Evolutionary conservation across 2,329 filamentous ascomycete genomes (phyloP).

Genomic region (Incumbomyces delicatus): DNA sequence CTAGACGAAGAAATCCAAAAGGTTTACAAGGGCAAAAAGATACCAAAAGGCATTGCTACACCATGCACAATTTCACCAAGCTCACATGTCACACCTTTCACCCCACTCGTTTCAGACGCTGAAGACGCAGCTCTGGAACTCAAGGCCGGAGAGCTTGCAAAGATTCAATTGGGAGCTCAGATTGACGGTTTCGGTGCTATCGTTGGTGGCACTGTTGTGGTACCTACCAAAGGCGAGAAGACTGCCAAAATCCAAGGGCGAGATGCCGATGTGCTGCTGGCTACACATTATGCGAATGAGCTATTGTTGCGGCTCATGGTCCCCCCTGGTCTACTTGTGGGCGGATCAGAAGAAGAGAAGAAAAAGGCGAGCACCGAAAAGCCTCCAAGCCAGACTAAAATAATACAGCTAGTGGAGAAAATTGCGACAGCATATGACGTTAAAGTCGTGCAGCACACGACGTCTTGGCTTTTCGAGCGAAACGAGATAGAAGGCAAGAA

Average conservation of each 20-base stretch:
- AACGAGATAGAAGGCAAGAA: slow-evolving; percentile 97
- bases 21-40: slow-evolving; percentile 98
- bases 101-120: slow-evolving; percentile 75
- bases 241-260: slow-evolving; percentile 61
- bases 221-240: slow-evolving; percentile 45
- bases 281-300: slow-evolving; percentile 93
- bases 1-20: slow-evolving; percentile 88
- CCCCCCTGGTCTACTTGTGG: slow-evolving; percentile 73
- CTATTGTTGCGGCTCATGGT: slow-evolving; percentile 82
- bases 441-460: slow-evolving; percentile 94
- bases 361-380: slow-evolving; percentile 78
- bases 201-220: slow-evolving; percentile 83
- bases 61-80: slow-evolving; percentile 86
- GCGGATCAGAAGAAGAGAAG: slow-evolving; percentile 88
- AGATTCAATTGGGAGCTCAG: slow-evolving; percentile 98
- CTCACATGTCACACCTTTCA: slow-evolving; percentile 93
- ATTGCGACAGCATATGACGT: slow-evolving; percentile 82
- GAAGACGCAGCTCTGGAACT: slow-evolving; percentile 72
- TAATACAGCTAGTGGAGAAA: slow-evolving; percentile 81
- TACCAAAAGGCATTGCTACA: slow-evolving; percentile 61
- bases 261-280: slow-evolving; percentile 76
- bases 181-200: slow-evolving; percentile 96
- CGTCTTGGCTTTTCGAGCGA: slow-evolving; percentile 89
- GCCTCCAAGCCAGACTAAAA: slow-evolving; percentile 73
- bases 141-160: slow-evolving; percentile 78